These are phyloP conservation scores for Melanopsichium pennsylvanicum DNA, from an alignment of 1,284 basidiomycete species.

Conservation along the genomic window DNA sequence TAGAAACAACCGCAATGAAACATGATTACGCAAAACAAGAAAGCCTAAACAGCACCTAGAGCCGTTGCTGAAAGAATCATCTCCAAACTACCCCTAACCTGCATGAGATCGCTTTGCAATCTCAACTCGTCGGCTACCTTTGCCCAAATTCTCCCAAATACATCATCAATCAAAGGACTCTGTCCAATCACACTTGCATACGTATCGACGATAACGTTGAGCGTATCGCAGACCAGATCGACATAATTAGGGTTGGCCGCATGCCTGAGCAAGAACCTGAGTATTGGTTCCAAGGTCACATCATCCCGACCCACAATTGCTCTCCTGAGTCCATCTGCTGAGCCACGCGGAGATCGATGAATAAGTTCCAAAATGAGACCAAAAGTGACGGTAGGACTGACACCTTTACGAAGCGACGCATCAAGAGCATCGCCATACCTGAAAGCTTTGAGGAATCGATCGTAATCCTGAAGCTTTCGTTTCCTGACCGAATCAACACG, in stretches of 20 bases:
- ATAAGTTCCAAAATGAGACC: slow-evolving; percentile 92
- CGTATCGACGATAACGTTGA: slow-evolving; percentile 85
- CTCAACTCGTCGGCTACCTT: slow-evolving; percentile 84
- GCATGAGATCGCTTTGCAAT: slow-evolving; percentile 88
- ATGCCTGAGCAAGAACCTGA: slow-evolving; percentile 84
- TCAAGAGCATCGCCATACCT: slow-evolving; percentile 91
- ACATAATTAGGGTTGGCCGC: slow-evolving; percentile 90
- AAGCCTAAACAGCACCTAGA: slow-evolving; percentile 50
- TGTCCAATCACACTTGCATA: slow-evolving; percentile 90
- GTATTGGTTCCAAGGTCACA: slow-evolving; percentile 87
- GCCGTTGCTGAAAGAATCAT: slow-evolving; percentile 76
- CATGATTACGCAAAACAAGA: too few species aligned
- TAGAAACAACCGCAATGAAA: too few species aligned
- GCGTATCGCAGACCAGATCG: slow-evolving; percentile 83
- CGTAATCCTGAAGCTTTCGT: slow-evolving; percentile 84
- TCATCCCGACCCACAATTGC: slow-evolving; percentile 92
- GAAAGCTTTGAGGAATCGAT: slow-evolving; percentile 87
- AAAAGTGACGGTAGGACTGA: slow-evolving; percentile 74
- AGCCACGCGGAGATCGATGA: slow-evolving; percentile 69
- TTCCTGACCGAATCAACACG: slow-evolving; percentile 74
- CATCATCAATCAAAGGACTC: slow-evolving; percentile 84
- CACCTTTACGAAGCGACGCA: slow-evolving; percentile 57
- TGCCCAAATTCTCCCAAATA: slow-evolving; percentile 82
- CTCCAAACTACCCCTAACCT: slow-evolving; percentile 85
- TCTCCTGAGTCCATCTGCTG: slow-evolving; percentile 80